A percentile compares a stretch with the other conserved stretches of the same genome.
phyloP scores from a whole-genome alignment of 768 basidiomycete genomes.

The Atractiella rhizophila region DNA sequence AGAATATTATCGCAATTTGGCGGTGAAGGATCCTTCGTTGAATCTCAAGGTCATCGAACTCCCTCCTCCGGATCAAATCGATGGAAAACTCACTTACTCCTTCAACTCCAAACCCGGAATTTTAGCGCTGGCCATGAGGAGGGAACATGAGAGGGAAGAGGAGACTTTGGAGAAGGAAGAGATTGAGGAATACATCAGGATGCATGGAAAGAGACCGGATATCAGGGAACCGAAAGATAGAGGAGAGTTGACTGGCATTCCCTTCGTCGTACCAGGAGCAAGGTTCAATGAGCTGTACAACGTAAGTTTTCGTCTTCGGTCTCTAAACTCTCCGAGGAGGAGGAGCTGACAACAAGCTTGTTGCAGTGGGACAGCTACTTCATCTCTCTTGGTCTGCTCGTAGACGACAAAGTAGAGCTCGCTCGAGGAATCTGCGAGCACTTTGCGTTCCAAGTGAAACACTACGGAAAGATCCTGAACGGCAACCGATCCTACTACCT shows the following conservation, averaged over 20 bases:
- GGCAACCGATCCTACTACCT: slow-evolving; percentile 78
- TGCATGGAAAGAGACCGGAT: no score
- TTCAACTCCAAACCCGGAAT: slow-evolving; percentile 85
- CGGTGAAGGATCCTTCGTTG: slow-evolving; percentile 73
- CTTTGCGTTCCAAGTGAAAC: slow-evolving; percentile 86
- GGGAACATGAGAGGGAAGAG: slow-evolving; percentile 50
- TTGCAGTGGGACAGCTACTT: slow-evolving; percentile 45
- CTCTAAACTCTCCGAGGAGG: background rate
- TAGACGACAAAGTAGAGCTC: slow-evolving; percentile 79
- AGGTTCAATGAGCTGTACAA: slow-evolving; percentile 21
- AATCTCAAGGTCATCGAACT: slow-evolving; percentile 77
- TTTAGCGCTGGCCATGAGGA: slow-evolving; percentile 80
- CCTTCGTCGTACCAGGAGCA: slow-evolving; percentile 61
- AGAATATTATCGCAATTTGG: slow-evolving; percentile 79
- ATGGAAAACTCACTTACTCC: slow-evolving; percentile 68
- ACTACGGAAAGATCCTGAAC: slow-evolving; percentile 42
- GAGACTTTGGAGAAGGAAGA: no score
- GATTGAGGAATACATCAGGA: no score
- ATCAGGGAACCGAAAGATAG: no score
- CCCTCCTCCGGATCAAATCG: slow-evolving; percentile 57
- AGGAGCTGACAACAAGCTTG: background rate
- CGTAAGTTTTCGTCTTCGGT: background rate
- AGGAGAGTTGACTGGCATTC: slow-evolving; percentile 64
- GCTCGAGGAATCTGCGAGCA: slow-evolving; percentile 97
- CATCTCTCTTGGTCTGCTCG: slow-evolving; percentile 71